Percentiles rank a stretch among this genome's conserved stretches.
Evolutionary conservation across 768 basidiomycete species (phyloP).

Genomic region (Leccinum ochraceum): DNA sequence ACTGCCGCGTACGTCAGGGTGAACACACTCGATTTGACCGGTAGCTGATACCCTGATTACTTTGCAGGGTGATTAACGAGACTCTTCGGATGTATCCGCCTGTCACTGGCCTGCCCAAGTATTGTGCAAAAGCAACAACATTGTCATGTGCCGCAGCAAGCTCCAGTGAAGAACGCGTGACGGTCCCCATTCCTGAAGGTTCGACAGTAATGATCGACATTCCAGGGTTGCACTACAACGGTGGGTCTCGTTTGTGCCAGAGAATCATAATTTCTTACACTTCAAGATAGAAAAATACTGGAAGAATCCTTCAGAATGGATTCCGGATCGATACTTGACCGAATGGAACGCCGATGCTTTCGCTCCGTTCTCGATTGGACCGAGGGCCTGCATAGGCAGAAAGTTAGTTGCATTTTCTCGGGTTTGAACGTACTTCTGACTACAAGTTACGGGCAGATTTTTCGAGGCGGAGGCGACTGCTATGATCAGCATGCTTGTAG

Average conservation of each 20-base stretch:
- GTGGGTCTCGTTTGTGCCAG: neutral
- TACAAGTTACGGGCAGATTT: neutral
- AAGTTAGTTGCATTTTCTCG: neutral
- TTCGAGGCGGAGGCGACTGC: neutral
- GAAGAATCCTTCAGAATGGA: neutral
- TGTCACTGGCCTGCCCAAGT: neutral
- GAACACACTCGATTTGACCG: neutral
- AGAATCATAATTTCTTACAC: too few species aligned
- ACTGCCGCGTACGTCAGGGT: neutral
- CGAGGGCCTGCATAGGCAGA: constrained; percentile 1
- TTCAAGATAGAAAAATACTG: neutral
- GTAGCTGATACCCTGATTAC: neutral
- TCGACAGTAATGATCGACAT: neutral
- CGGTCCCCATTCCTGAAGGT: neutral
- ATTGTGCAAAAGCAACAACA: neutral
- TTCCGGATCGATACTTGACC: neutral
- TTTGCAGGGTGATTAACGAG: neutral
- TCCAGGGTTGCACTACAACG: neutral
- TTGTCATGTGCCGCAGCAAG: neutral
- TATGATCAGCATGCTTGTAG: neutral
- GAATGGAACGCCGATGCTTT: constrained; percentile 1
- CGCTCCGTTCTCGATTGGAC: neutral
- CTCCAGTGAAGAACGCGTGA: neutral
- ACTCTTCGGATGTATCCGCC: neutral
- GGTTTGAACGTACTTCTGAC: neutral